Percentiles rank a stretch among this genome's conserved stretches.
phyloP scores from a whole-genome alignment of 2,329 filamentous ascomycete genomes.

The Coniochaeta prunicola region DNA sequence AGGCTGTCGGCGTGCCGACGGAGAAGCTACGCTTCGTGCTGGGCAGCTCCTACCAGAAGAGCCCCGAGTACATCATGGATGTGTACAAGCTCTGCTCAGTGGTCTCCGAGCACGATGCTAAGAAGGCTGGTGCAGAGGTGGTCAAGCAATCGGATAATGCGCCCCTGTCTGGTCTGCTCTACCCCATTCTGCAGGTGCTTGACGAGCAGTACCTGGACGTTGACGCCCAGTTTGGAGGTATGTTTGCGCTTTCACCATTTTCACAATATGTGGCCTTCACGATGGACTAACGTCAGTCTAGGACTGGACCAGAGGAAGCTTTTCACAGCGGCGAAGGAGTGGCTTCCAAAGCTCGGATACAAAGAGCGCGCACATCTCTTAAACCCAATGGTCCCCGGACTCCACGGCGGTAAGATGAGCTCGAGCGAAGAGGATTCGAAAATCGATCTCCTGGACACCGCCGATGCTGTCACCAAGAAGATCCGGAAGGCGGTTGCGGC shows the following conservation, averaged over 20 bases:
- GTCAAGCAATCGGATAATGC: conserved; percentile 86
- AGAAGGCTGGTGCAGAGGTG: conserved; percentile 86
- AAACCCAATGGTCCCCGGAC: conserved; percentile 76
- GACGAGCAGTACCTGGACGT: conserved; percentile 86
- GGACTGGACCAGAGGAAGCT: conserved; percentile 79
- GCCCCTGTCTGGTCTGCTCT: conserved; percentile 66
- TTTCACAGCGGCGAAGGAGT: conserved; percentile 78
- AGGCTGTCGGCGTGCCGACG: conserved; percentile 71
- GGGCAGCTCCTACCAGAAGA: conserved; percentile 76
- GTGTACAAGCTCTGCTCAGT: conserved; percentile 68
- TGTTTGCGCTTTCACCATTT: background rate
- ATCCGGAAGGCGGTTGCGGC: conserved; percentile 76
- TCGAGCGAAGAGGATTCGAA: conserved; percentile 73
- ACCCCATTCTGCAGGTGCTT: conserved; percentile 81
- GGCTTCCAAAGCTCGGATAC: conserved; percentile 80
- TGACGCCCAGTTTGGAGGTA: conserved; percentile 80
- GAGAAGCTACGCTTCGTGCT: conserved; percentile 76
- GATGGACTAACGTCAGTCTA: background rate
- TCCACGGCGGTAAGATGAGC: conserved; percentile 82
- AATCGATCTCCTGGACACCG: conserved; percentile 82
- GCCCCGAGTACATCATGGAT: conserved; percentile 75
- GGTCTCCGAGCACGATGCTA: conserved; percentile 72
- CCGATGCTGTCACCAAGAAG: conserved; percentile 73
- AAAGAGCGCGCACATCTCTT: conserved; percentile 55
- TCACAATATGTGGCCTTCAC: background rate